Conservation (phyloP, 495 filamentous ascomycete genomes). For the Darksidea phi region DNA sequence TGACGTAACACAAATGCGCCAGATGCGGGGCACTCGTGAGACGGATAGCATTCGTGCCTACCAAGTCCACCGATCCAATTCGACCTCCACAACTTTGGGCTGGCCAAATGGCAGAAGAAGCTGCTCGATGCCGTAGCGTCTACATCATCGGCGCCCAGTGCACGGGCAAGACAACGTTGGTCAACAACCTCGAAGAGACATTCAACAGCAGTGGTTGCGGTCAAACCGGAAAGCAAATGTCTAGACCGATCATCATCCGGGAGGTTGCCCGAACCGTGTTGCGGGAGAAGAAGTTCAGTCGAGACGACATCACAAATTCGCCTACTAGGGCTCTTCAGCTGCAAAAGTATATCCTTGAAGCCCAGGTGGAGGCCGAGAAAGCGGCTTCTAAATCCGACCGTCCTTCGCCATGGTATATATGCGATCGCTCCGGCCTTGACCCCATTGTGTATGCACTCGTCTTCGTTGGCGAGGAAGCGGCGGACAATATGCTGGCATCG, state of each 20-base stretch:
- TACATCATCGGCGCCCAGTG: conserved; percentile 54
- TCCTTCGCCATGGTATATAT: no score
- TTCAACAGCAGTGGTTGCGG: conserved; percentile 1
- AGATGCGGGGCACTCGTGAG: no score
- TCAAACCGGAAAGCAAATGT: neutral
- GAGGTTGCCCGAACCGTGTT: conserved; percentile 52
- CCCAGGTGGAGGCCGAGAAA: conserved; percentile 46
- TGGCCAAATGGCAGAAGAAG: no score
- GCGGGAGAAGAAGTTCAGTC: conserved; percentile 44
- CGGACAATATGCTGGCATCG: conserved; percentile 33
- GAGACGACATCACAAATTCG: conserved; percentile 45
- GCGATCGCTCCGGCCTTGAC: conserved; percentile 54
- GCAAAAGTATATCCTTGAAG: conserved; percentile 50
- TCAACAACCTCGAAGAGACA: conserved; percentile 44
- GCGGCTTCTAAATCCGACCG: neutral
- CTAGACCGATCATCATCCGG: conserved; percentile 38
- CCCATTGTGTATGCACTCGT: conserved; percentile 49
- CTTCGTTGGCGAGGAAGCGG: conserved; percentile 43
- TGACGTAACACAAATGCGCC: no score
- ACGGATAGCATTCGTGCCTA: no score
- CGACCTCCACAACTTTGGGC: no score
- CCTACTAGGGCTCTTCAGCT: conserved; percentile 42
- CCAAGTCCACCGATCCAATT: no score
- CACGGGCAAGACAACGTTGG: conserved; percentile 55
- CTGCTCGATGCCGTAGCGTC: conserved; percentile 22